These are phyloP conservation scores for Brassica juncea DNA, from an alignment of 345 rosid genomes.

Conservation along the genomic window DNA sequence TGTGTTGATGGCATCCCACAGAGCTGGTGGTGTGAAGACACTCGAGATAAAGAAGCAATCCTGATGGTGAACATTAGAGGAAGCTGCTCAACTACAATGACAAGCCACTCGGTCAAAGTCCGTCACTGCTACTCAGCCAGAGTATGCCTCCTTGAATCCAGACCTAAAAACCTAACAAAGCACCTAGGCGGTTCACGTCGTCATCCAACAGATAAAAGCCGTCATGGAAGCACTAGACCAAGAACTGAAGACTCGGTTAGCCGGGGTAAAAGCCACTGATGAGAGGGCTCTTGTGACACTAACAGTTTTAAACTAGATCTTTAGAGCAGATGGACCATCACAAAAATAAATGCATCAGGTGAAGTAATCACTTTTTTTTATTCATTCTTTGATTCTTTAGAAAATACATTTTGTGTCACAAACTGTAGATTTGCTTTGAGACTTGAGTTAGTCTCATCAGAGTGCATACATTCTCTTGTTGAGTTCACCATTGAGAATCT, in stretches of 20 bases:
- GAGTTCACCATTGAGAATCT: conserved; percentile 41
- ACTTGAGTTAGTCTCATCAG: conserved; percentile 36
- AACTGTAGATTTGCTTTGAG: neutral
- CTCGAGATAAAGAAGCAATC: conserved; percentile 77
- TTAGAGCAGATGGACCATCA: conserved; percentile 31
- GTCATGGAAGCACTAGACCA: conserved; percentile 1
- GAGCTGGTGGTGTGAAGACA: conserved; percentile 93
- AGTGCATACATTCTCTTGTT: conserved; percentile 31
- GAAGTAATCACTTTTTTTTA: conserved; percentile 19
- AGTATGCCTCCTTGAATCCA: conserved; percentile 39
- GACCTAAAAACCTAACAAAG: conserved; percentile 38
- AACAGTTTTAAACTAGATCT: conserved; percentile 25
- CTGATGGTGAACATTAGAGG: conserved; percentile 59
- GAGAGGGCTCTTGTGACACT: neutral
- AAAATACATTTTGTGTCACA: neutral
- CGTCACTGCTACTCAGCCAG: conserved; percentile 72
- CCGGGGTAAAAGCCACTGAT: neutral
- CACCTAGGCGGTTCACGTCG: conserved; percentile 40
- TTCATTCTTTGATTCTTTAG: conserved; percentile 30
- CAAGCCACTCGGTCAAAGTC: conserved; percentile 56
- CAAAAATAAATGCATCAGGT: conserved; percentile 18
- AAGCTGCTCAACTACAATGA: conserved; percentile 57
- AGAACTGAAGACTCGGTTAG: neutral
- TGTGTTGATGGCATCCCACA: conserved; percentile 83
- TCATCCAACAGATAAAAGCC: conserved; percentile 18